Evolutionary conservation across 331 rosid genomes (phyloP).

Genomic region (Acacia concinna): DNA sequence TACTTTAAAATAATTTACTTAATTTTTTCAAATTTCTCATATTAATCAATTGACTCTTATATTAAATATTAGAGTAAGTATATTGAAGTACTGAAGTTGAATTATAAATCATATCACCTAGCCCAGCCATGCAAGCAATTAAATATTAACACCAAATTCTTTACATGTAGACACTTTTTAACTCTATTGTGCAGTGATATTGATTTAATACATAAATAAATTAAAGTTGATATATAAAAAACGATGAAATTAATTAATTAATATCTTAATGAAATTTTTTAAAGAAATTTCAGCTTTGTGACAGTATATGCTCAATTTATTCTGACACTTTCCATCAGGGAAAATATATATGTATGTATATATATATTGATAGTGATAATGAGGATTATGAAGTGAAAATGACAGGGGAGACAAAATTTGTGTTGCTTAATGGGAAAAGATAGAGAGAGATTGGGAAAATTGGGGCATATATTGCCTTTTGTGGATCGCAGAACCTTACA

Average conservation of each 20-base stretch:
- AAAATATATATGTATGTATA: too few relatives aligned
- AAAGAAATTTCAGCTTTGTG: not conserved
- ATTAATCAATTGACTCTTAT: too few relatives aligned
- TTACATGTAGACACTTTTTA: not conserved
- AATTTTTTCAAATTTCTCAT: too few relatives aligned
- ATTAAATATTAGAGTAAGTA: too few relatives aligned
- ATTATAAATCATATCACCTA: not conserved
- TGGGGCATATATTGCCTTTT: slow-evolving; percentile 26
- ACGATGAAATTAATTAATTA: not conserved
- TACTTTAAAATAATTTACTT: too few relatives aligned
- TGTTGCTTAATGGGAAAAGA: slow-evolving; percentile 15
- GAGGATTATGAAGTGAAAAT: slow-evolving; percentile 36
- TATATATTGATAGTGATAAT: not conserved
- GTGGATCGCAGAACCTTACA: slow-evolving; percentile 37
- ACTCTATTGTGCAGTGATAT: slow-evolving; percentile 6
- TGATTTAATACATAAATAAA: not conserved
- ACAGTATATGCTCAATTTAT: not conserved
- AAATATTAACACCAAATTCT: not conserved
- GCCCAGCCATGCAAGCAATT: not conserved
- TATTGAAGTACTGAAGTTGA: not conserved
- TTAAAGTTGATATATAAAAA: not conserved
- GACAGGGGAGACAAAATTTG: slow-evolving; percentile 34
- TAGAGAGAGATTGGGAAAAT: not conserved
- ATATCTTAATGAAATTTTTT: not conserved
- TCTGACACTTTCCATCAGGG: too few relatives aligned